Evolutionary conservation across 371 early-diverging fungal species (phyloP), one percentile per base, ranked within the genome.

Genomic region (Rhizopus delemar): DNA sequence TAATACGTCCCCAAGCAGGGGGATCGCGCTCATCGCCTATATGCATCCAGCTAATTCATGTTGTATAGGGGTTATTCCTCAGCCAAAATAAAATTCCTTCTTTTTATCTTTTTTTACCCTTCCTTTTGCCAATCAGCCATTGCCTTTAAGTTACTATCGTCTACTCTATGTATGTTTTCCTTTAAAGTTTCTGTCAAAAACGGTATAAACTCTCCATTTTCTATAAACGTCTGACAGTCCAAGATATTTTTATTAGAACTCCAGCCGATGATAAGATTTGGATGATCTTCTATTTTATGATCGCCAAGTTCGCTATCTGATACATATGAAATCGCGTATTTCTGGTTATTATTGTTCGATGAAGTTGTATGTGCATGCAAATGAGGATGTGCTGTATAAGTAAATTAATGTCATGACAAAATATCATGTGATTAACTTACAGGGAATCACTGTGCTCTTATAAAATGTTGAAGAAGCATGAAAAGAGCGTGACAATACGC

Each of bases 1-100:
- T 83, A 50, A 87, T 88, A 32, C 93, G 79, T 36, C 90, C 91
- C 79, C 84, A 91, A 28, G 87, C 73, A 31, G 86, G 70, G 31
- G 81, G 85, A 46, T 86, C 77, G 5, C 91, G 84, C 52, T 77
- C 71, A 68, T 91, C 91, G 2, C 69, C 71, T 35, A 82, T 62
- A 71, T 82, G 80, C 28, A 80, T 35, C 83, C 83, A 82, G 5
- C 82, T 82, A 51, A 3, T 15, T 38, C n/a, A 41, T 5, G 5
- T n/a, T 5, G 15, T 16, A 61, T 34, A 38, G 9, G 41, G 7
- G 16, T 15, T 31, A 15, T 6, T 36, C 8, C 36, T 36, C 11
- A 4, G 33, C 35, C 29, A 11, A 51, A 36, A 3, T 16, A 45
- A 1, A 6, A n/a, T 15, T 6, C 7, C 7, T 31, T 53, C 38